These are phyloP conservation scores for Daldinia loculata DNA, from an alignment of 495 filamentous ascomycete genomes.

Conservation along the genomic window DNA sequence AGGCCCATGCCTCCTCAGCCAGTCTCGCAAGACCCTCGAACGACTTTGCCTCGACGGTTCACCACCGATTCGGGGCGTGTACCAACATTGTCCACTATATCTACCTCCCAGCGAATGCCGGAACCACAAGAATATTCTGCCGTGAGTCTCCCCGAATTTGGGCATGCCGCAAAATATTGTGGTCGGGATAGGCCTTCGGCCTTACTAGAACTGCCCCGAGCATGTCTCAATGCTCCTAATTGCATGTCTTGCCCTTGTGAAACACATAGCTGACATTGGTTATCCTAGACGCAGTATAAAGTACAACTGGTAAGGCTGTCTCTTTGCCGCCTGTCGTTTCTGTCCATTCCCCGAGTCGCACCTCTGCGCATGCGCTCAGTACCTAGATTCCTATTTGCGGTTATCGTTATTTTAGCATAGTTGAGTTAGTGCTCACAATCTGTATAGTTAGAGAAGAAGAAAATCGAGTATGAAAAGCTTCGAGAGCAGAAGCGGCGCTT, in stretches of 20 bases:
- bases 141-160: constrained; percentile 45
- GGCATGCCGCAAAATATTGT: constrained; percentile 12
- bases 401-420: constrained; percentile 14
- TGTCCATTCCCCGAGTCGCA: constrained; percentile 10
- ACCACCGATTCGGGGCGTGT: constrained; percentile 90
- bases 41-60: constrained; percentile 86
- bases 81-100: constrained; percentile 80
- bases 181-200: constrained; percentile 11
- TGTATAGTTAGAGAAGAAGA: constrained; percentile 87
- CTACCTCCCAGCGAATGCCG: constrained; percentile 49
- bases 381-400: constrained; percentile 6
- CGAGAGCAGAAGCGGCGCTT: constrained; percentile 85
- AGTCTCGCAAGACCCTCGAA: constrained; percentile 69
- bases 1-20: constrained; percentile 65
- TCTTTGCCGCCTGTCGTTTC: constrained; percentile 17
- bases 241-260: constrained; percentile 44
- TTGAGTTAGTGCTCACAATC: constrained; percentile 40
- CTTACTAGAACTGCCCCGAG: constrained; percentile 26
- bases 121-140: constrained; percentile 57
- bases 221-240: constrained; percentile 44
- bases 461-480: constrained; percentile 83
- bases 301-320: constrained; percentile 64
- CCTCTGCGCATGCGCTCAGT: constrained; percentile 15
- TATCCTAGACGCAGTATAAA: constrained; percentile 61
- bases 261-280: constrained; percentile 46